phyloP scores from a whole-genome alignment of 768 basidiomycete genomes.

The Neoboletus brunneissimus region DNA sequence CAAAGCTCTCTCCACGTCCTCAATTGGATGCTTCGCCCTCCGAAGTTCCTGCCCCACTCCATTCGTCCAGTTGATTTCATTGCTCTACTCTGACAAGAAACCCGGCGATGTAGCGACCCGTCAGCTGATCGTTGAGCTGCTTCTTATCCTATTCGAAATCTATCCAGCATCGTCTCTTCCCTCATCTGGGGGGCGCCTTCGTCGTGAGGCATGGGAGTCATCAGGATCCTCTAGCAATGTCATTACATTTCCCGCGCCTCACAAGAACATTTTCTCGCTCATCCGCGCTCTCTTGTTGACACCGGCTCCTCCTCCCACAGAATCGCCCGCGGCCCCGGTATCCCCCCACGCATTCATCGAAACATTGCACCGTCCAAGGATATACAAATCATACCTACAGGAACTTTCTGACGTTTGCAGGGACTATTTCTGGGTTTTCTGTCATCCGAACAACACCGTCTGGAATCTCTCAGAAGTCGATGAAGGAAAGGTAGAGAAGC shows the following conservation, averaged over 20 bases:
- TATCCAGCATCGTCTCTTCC: constrained; percentile 75
- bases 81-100: constrained; percentile 97
- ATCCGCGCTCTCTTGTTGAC: constrained; percentile 75
- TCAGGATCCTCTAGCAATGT: constrained; percentile 45
- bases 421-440: constrained; percentile 97
- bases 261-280: constrained; percentile 69
- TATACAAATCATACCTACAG: constrained; percentile 78
- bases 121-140: constrained; percentile 85
- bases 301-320: constrained; percentile 61
- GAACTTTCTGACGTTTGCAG: constrained; percentile 88
- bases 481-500: constrained; percentile 81
- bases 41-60: constrained; percentile 88
- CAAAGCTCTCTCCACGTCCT: constrained; percentile 88
- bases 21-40: constrained; percentile 86
- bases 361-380: constrained; percentile 60
- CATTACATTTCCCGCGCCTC: constrained; percentile 68
- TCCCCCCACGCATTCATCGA: constrained; percentile 82
- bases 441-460: constrained; percentile 89
- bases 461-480: constrained; percentile 87
- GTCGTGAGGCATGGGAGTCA: constrained; percentile 58
- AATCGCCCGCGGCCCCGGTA: constrained; percentile 58
- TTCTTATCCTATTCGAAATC: constrained; percentile 84
- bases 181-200: constrained; percentile 39
- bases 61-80: constrained; percentile 74
- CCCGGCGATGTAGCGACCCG: constrained; percentile 91